Conservation (phyloP, 805 yeast species). For the Suhomyces tanzawaensis region DNA sequence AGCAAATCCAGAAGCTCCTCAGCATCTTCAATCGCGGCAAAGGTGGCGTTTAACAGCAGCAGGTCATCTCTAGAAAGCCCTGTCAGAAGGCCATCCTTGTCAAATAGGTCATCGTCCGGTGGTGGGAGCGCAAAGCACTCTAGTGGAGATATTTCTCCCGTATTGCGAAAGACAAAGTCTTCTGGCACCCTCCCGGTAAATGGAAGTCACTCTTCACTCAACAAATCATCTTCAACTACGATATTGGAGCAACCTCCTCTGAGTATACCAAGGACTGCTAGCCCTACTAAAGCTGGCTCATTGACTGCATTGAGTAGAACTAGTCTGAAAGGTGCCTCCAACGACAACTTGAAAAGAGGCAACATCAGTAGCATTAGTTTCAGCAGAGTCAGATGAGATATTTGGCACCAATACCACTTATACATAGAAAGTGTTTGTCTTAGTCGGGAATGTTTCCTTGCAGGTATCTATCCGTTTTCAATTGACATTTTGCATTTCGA, state of each 20-base stretch:
- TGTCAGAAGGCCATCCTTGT: constrained; percentile 12
- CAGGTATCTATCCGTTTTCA: too few relatives aligned
- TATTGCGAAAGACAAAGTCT: constrained; percentile 19
- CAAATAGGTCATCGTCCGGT: constrained; percentile 8
- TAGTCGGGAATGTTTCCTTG: too few relatives aligned
- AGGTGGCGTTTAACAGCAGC: constrained; percentile 23
- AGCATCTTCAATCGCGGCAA: constrained; percentile 28
- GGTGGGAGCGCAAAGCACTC: neutral
- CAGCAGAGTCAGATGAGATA: constrained; percentile 21
- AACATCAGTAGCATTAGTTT: constrained; percentile 23
- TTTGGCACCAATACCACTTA: too few relatives aligned
- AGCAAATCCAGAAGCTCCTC: constrained; percentile 8
- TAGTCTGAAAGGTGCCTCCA: constrained; percentile 3
- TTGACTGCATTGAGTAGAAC: neutral
- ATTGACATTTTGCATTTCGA: too few relatives aligned
- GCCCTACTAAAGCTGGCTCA: neutral
- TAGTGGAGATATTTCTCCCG: constrained; percentile 9
- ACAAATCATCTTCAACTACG: neutral
- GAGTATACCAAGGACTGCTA: neutral
- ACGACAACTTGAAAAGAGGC: constrained; percentile 12
- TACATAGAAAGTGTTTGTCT: too few relatives aligned
- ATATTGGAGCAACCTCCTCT: neutral
- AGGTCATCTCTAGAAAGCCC: constrained; percentile 17
- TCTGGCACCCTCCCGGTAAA: constrained; percentile 11
- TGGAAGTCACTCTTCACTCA: neutral